Evolutionary conservation across 139 green algal genomes (phyloP).

Genomic region (Coelastrella sp.): DNA sequence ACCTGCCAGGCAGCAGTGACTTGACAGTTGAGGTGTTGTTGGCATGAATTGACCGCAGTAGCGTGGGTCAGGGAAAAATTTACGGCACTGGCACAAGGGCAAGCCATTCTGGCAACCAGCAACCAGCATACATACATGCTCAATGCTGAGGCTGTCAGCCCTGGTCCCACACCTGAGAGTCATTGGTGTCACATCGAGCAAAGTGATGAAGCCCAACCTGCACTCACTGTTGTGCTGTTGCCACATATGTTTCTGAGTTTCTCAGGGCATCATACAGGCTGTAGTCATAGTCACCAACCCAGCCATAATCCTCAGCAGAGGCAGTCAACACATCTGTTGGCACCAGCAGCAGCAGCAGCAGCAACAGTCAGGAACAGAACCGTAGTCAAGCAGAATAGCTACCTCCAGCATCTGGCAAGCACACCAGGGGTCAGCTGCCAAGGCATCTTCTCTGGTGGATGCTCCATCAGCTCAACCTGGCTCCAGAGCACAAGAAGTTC

Average conservation of each 20-base stretch:
- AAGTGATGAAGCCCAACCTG: background rate
- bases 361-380: background rate
- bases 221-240: background rate
- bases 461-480: too few relatives aligned
- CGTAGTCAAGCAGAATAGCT: too few relatives aligned
- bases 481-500: too few relatives aligned
- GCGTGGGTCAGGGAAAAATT: too few relatives aligned
- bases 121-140: too few relatives aligned
- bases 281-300: conserved; percentile 32
- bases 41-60: too few relatives aligned
- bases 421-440: too few relatives aligned
- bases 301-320: conserved; percentile 12
- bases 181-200: background rate
- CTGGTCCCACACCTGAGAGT: background rate
- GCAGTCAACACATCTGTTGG: conserved; percentile 5
- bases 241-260: background rate
- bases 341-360: background rate
- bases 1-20: background rate
- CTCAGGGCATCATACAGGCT: background rate
- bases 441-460: too few relatives aligned
- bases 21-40: background rate
- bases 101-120: too few relatives aligned
- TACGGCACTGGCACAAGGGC: too few relatives aligned
- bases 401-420: too few relatives aligned
- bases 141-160: background rate